Evolutionary conservation across 2,329 filamentous ascomycete genomes (phyloP).

Genomic region (Arthrobotrys pseudoclavata): DNA sequence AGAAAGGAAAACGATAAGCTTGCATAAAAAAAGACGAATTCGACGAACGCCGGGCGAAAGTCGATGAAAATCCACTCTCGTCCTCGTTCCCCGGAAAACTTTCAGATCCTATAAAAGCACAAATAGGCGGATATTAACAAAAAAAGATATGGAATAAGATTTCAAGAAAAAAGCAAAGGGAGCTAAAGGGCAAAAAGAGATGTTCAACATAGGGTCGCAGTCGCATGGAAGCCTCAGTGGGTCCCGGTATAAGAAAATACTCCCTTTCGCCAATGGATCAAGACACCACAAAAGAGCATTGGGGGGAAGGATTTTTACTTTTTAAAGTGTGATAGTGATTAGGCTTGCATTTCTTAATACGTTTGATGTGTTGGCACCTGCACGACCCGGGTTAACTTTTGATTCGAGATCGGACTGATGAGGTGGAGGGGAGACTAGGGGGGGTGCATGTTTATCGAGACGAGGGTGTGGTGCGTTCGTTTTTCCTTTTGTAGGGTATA

Average conservation of each 20-base stretch:
- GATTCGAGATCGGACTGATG: slow-evolving; percentile 35
- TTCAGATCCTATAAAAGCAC: slow-evolving; percentile 15
- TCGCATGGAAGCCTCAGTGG: slow-evolving; percentile 55
- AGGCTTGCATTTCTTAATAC: slow-evolving; percentile 26
- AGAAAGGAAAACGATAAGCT: slow-evolving; percentile 45
- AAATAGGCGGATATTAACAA: slow-evolving; percentile 9
- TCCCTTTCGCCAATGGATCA: slow-evolving; percentile 24
- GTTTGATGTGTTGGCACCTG: slow-evolving; percentile 35
- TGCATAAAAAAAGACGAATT: slow-evolving; percentile 30
- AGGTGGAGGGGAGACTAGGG: slow-evolving; percentile 25
- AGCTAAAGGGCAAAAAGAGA: not conserved
- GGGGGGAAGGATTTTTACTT: slow-evolving; percentile 23
- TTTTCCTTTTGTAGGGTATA: not conserved
- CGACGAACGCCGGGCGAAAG: slow-evolving; percentile 12
- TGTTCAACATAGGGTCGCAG: not conserved
- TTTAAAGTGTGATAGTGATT: slow-evolving; percentile 34
- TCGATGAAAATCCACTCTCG: slow-evolving; percentile 10
- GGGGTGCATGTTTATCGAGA: slow-evolving; percentile 12
- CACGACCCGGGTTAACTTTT: slow-evolving; percentile 35
- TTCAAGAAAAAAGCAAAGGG: not conserved
- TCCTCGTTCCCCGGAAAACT: slow-evolving; percentile 42
- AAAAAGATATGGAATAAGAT: not conserved
- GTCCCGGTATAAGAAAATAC: not conserved
- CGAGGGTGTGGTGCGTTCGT: not conserved
- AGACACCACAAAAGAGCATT: not conserved